phyloP scores from a whole-genome alignment of 2,329 filamentous ascomycete species.

The Alternaria gaisen region DNA sequence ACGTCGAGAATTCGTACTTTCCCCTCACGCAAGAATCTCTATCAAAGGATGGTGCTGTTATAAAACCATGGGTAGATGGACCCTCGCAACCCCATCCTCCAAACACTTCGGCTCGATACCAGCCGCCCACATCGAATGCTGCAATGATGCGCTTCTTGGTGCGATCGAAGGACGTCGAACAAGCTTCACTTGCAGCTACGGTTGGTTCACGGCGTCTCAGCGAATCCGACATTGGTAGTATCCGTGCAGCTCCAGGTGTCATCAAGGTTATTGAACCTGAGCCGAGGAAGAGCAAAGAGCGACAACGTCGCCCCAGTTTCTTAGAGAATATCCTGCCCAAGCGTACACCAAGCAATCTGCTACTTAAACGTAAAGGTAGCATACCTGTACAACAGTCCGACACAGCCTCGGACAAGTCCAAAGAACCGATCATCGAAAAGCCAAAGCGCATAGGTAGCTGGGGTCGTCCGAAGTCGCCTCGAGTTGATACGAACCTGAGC shows the following conservation, averaged over 20 bases:
- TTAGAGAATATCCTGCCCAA: conserved; percentile 58
- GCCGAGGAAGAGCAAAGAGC: conserved; percentile 47
- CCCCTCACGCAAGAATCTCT: conserved; percentile 34
- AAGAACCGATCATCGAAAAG: conserved; percentile 44
- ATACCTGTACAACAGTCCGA: conserved; percentile 45
- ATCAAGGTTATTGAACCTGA: conserved; percentile 67
- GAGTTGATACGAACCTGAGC: conserved; percentile 50
- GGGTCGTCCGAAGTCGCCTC: conserved; percentile 53
- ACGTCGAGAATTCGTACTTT: conserved; percentile 44
- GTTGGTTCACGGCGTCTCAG: conserved; percentile 73
- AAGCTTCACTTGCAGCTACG: conserved; percentile 68
- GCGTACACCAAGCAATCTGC: conserved; percentile 53
- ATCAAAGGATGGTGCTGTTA: conserved; percentile 30
- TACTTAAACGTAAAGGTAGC: conserved; percentile 60
- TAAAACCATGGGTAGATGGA: conserved; percentile 61
- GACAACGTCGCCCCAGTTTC: conserved; percentile 62
- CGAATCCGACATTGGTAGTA: conserved; percentile 69
- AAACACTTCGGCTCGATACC: conserved; percentile 50
- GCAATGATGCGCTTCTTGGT: conserved; percentile 64
- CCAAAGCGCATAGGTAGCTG: conserved; percentile 54
- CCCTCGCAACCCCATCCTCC: conserved; percentile 41
- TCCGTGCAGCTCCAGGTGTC: conserved; percentile 66
- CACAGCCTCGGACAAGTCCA: conserved; percentile 35
- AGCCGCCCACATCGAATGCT: conserved; percentile 63
- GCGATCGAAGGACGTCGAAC: conserved; percentile 62